phyloP scores from a whole-genome alignment of 2,329 filamentous ascomycete genomes.

The Xylariales sp. region DNA sequence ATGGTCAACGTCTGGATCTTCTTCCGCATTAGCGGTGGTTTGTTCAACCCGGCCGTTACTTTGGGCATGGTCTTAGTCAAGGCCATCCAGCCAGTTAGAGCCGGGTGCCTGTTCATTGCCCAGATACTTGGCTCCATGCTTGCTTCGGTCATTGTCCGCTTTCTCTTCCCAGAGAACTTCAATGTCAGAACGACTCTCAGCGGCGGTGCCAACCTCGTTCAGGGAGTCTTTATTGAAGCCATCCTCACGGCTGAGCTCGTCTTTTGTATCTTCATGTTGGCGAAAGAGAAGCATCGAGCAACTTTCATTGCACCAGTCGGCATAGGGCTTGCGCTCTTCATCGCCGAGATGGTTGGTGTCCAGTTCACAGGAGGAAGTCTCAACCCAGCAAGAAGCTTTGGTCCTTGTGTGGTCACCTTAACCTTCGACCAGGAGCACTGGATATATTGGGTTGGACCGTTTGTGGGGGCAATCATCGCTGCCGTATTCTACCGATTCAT shows the following conservation, averaged over 20 bases:
- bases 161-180: constrained; percentile 41
- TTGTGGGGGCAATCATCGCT: constrained; percentile 29
- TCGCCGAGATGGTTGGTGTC: constrained; percentile 40
- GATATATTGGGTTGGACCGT: constrained; percentile 27
- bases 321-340: constrained; percentile 58
- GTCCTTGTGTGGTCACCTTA: constrained; percentile 38
- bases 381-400: constrained; percentile 42
- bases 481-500: constrained; percentile 35
- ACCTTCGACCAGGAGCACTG: constrained; percentile 22
- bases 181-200: constrained; percentile 43
- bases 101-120: constrained; percentile 11
- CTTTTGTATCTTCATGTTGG: constrained; percentile 54
- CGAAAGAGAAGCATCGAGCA: constrained; percentile 57
- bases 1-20: constrained; percentile 35
- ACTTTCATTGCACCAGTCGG: constrained; percentile 60
- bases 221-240: constrained; percentile 52
- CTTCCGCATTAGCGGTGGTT: constrained; percentile 29
- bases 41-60: constrained; percentile 18
- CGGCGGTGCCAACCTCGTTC: constrained; percentile 35
- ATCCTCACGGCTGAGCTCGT: constrained; percentile 50
- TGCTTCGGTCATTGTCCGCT: constrained; percentile 30
- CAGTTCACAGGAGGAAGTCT: constrained; percentile 44
- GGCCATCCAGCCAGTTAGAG: constrained; percentile 10
- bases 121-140: constrained; percentile 15
- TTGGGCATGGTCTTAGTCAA: constrained; percentile 16